Conservation (phyloP, 2,329 filamentous ascomycete species). For the Hypoxylon sp. region DNA sequence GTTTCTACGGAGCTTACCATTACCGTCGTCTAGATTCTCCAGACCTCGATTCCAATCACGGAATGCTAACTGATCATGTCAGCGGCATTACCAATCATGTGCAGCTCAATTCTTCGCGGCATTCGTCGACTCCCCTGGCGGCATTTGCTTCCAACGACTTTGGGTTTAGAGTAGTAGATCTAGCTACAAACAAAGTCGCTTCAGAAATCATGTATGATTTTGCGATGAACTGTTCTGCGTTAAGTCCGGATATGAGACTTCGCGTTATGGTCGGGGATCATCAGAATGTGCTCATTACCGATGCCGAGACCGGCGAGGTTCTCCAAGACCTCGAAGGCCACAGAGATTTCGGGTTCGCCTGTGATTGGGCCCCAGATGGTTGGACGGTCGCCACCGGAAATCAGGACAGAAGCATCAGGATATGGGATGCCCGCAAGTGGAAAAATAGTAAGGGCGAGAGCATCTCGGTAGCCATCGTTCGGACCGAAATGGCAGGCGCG, state of each 20-base stretch:
- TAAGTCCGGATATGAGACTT: constrained; percentile 77
- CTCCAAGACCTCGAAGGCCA: constrained; percentile 72
- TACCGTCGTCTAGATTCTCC: constrained; percentile 60
- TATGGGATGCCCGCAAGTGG: constrained; percentile 83
- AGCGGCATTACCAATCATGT: constrained; percentile 75
- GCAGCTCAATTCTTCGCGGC: constrained; percentile 66
- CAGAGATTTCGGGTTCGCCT: constrained; percentile 78
- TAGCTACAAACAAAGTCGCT: constrained; percentile 69
- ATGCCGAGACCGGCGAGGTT: constrained; percentile 73
- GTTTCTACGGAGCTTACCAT: constrained; percentile 68
- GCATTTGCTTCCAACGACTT: constrained; percentile 73
- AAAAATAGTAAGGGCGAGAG: constrained; percentile 62
- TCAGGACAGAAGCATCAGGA: constrained; percentile 77
- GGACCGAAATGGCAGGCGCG: constrained; percentile 75
- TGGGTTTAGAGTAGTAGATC: constrained; percentile 68
- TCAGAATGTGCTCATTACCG: constrained; percentile 72
- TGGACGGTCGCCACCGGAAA: constrained; percentile 81
- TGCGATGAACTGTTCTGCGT: constrained; percentile 78
- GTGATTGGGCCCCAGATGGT: constrained; percentile 83
- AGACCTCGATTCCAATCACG: constrained; percentile 55
- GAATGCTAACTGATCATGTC: constrained; percentile 60
- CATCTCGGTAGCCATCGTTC: constrained; percentile 65
- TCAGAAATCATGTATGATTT: constrained; percentile 65
- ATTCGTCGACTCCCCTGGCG: constrained; percentile 64
- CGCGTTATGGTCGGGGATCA: constrained; percentile 80